These are phyloP conservation scores for Kwoniella newhampshirensis DNA, from an alignment of 768 basidiomycete genomes.

Conservation along the genomic window DNA sequence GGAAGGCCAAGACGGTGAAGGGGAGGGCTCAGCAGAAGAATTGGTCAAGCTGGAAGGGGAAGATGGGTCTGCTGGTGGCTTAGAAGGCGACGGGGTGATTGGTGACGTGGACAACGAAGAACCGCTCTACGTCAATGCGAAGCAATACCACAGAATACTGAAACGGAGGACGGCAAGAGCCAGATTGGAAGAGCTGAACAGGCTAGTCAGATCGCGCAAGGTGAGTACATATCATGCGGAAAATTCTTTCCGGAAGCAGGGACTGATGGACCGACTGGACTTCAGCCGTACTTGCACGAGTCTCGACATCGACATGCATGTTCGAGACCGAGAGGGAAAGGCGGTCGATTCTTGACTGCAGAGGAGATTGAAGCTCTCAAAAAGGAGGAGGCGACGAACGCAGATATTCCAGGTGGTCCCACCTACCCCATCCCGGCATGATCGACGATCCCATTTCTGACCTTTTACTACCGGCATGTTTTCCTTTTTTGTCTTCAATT, in stretches of 20 bases:
- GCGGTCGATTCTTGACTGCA: slow-evolving; percentile 94
- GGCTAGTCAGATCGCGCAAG: slow-evolving; percentile 90
- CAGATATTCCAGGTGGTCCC: background rate
- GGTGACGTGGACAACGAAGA: slow-evolving; percentile 73
- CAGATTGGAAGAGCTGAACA: slow-evolving; percentile 87
- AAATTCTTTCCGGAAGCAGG: too few species aligned
- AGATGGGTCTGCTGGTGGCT: slow-evolving; percentile 13
- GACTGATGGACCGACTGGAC: background rate
- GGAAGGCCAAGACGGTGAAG: slow-evolving; percentile 25
- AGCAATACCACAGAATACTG: slow-evolving; percentile 97
- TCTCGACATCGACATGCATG: slow-evolving; percentile 97
- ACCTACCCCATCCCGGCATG: too few species aligned
- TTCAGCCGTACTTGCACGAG: slow-evolving; percentile 94
- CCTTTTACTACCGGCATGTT: background rate
- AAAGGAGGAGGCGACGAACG: slow-evolving; percentile 35
- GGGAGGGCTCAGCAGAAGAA: slow-evolving; percentile 9
- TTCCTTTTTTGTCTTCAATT: background rate
- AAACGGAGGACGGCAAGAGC: slow-evolving; percentile 89
- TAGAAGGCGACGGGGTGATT: slow-evolving; percentile 17
- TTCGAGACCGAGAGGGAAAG: slow-evolving; percentile 93
- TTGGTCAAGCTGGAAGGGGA: slow-evolving; percentile 27
- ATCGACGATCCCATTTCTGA: too few species aligned
- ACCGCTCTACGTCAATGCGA: slow-evolving; percentile 98
- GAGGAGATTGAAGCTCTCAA: slow-evolving; percentile 68
- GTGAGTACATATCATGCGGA: slow-evolving; percentile 55